Percentiles rank a stretch among this genome's conserved stretches.
Conservation (phyloP, 257 asterid genomes). For the Solanum habrochaites region DNA sequence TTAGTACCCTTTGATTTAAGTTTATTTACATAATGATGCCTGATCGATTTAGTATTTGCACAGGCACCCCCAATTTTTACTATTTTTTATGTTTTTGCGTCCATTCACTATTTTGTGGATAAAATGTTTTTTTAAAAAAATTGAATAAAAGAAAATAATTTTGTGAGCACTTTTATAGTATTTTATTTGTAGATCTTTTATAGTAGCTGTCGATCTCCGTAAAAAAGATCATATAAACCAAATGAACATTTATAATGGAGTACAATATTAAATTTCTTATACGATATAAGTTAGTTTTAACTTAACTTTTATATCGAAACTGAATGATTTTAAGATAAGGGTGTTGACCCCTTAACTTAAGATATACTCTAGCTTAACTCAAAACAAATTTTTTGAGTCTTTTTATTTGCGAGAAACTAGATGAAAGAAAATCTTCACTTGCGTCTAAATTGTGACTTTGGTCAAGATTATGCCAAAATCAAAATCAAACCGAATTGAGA, state of each 20-base stretch:
- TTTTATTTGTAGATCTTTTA: not conserved
- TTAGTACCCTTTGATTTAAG: not conserved
- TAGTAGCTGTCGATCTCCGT: not conserved
- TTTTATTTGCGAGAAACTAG: fast-evolving
- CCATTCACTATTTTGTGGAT: not conserved
- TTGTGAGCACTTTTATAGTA: fast-evolving
- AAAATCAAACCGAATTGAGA: not conserved
- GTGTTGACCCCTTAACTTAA: not conserved
- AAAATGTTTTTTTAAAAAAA: not conserved
- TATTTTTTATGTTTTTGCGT: not conserved
- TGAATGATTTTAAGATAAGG: not conserved
- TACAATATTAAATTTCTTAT: not conserved
- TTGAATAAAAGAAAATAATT: not conserved
- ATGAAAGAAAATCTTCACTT: not conserved
- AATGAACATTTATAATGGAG: not conserved
- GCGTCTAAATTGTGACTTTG: not conserved
- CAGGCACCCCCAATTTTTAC: not conserved
- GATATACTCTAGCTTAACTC: not conserved
- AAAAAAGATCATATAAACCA: not conserved
- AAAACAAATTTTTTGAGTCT: not conserved
- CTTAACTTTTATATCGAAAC: not conserved
- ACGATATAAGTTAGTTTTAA: not conserved
- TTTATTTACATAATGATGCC: not conserved
- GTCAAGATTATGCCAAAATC: not conserved
- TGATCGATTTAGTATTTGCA: not conserved